Base-by-base conservation (phyloP, 2,329 filamentous ascomycete genomes). In the Scorias spongiosa region DNA sequence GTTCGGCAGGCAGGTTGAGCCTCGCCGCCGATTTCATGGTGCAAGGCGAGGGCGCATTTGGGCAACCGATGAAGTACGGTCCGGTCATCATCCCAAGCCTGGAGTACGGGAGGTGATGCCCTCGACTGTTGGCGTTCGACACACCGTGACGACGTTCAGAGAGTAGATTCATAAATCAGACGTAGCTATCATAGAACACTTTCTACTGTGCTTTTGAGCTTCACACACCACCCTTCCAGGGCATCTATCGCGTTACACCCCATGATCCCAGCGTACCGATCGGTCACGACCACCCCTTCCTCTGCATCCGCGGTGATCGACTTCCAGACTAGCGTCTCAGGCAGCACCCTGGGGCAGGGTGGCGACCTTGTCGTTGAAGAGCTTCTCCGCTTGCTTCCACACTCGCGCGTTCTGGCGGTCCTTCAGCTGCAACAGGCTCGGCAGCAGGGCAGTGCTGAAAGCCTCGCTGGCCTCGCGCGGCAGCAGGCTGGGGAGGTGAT, bases 21-120 rank as follows among this genome's bases (percentile, higher is more conserved):
- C 67, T 98, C 39, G 91, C 89, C 1, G 84, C 93, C 2, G 91
- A 98, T 63, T 98, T 95, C 61, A 85, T 98, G 63, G 89, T 98
- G 17, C 91, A 98, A 64, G 87, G 84, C 1, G 89, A 95, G 54
- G 83, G 84, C 1, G 75, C 78, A 1, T 89, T 82, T 62, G 82
- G 77, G 34, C 73, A 75, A 51, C 85, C 91, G 40, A 88, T 91
- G 52, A 98, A 98, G 68, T 98, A 94, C 61, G 91, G 91, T 0
- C 91, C 91, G 10, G 91, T 98, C 12, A 88, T 96, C 64, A 80
- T 98, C 53, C 91, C 91, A 34, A 87, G 66, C 48, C 57, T 71
- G 56, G 68, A 71, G 55, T 71, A 69, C 57, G 68, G 68, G 30
- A 58, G 68, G 48, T 71, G 38, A 40, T 4, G 9, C 11, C 32